Evolutionary conservation across 768 basidiomycete species (phyloP).

Genomic region (Amanita exitialis): DNA sequence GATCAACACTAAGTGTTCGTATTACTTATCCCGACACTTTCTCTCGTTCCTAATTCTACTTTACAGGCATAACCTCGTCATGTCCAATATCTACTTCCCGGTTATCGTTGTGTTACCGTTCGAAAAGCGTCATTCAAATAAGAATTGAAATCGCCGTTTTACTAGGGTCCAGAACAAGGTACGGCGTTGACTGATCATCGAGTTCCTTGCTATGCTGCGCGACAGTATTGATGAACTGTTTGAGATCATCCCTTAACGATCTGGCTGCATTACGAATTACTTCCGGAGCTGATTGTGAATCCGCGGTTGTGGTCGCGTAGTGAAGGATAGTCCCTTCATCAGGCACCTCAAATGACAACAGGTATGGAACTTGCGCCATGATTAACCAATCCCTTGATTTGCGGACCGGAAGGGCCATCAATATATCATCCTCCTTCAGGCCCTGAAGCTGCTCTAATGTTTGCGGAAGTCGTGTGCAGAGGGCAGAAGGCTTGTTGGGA

Average conservation of each 20-base stretch:
- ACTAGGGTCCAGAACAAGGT: constrained; percentile 18
- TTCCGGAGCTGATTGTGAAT: constrained; percentile 4
- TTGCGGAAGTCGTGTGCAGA: constrained; percentile 15
- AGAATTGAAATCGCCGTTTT: constrained; percentile 18
- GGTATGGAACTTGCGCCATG: constrained; percentile 19
- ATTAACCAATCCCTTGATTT: constrained; percentile 16
- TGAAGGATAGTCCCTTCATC: constrained; percentile 15
- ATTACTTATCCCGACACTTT: too few relatives aligned
- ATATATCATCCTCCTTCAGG: constrained; percentile 12
- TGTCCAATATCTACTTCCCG: too few relatives aligned
- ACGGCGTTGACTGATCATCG: constrained; percentile 20
- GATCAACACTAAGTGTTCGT: too few relatives aligned
- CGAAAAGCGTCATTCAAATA: constrained; percentile 7
- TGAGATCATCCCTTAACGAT: constrained; percentile 14
- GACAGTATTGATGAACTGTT: constrained; percentile 11
- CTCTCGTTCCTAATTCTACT: too few relatives aligned
- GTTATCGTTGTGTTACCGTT: too few relatives aligned
- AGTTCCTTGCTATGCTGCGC: constrained; percentile 13
- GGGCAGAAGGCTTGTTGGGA: constrained; percentile 20
- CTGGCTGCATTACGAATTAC: not conserved
- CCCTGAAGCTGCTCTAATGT: constrained; percentile 12
- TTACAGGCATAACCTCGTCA: too few relatives aligned
- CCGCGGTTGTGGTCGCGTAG: constrained; percentile 12
- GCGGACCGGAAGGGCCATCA: constrained; percentile 16
- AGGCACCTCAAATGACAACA: constrained; percentile 17